A percentile compares a stretch with the other conserved stretches of the same genome.
phyloP scores from a whole-genome alignment of 257 asterid genomes.

The Penstemon newberryi region DNA sequence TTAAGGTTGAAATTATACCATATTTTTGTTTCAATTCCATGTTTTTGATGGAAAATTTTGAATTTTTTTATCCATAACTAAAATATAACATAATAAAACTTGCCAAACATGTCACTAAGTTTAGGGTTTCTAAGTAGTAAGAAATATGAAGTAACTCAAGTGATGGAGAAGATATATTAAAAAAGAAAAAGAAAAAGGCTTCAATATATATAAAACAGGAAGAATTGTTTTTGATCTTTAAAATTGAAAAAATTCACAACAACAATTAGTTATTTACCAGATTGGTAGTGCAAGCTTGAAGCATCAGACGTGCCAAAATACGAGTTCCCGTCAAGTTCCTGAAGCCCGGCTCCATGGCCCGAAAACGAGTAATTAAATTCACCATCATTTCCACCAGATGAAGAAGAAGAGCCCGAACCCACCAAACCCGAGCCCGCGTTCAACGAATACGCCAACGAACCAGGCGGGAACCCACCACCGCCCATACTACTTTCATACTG shows the following conservation, averaged over 20 bases:
- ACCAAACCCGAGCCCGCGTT: slow-evolving; percentile 19
- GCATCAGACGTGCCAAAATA: slow-evolving; percentile 31
- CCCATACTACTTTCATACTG: slow-evolving; percentile 25
- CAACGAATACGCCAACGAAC: background rate
- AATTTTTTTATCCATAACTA: too few relatives aligned
- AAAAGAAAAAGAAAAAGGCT: too few relatives aligned
- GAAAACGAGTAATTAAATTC: slow-evolving; percentile 28
- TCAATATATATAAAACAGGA: background rate
- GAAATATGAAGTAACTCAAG: background rate
- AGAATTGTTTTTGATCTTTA: background rate
- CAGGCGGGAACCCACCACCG: slow-evolving; percentile 13
- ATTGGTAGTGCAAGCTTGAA: slow-evolving; percentile 34
- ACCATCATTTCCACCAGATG: slow-evolving; percentile 26
- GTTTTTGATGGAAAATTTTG: too few relatives aligned
- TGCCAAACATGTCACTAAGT: background rate
- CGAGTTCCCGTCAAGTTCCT: slow-evolving; percentile 37
- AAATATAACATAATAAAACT: too few relatives aligned
- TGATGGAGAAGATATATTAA: background rate
- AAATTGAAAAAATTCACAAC: too few relatives aligned
- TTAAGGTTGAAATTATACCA: too few relatives aligned
- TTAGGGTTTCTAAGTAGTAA: background rate
- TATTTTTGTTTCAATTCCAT: too few relatives aligned
- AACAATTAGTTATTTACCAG: slow-evolving; percentile 31
- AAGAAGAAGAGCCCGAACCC: slow-evolving; percentile 40
- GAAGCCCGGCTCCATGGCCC: slow-evolving; percentile 25